A percentile compares a stretch with the other conserved stretches of the same genome.
phyloP scores from a whole-genome alignment of 495 filamentous ascomycete genomes.

The Penicillium canariense region DNA sequence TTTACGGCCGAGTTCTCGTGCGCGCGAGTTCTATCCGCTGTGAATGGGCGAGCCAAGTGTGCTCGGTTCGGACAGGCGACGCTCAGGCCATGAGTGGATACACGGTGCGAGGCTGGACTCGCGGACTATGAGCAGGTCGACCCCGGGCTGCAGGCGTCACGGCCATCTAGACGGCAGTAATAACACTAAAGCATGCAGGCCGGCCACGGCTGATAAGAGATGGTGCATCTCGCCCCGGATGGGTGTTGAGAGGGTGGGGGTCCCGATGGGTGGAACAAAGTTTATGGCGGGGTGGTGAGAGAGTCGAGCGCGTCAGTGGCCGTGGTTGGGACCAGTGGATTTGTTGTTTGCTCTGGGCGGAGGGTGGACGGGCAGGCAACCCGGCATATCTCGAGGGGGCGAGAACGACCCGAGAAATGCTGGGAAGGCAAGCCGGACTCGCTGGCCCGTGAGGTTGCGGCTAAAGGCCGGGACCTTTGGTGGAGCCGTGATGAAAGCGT shows the following conservation, averaged over 20 bases:
- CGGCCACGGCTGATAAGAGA: constrained; percentile 15
- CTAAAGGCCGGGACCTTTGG: neutral
- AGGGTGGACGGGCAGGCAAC: neutral
- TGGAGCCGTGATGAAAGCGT: constrained; percentile 17
- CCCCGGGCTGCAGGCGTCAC: constrained; percentile 14
- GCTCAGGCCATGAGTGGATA: constrained; percentile 25
- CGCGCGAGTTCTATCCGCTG: neutral
- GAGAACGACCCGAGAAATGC: constrained; percentile 5
- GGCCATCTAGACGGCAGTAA: constrained; percentile 1
- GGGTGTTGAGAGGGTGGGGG: constrained; percentile 2
- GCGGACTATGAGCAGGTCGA: constrained; percentile 9
- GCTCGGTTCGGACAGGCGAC: constrained; percentile 14
- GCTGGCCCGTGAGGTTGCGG: too few species aligned
- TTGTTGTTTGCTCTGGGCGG: too few species aligned
- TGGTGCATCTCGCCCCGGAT: neutral
- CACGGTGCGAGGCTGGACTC: constrained; percentile 16
- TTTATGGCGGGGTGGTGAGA: neutral
- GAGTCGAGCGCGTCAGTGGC: too few species aligned
- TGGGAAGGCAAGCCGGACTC: neutral
- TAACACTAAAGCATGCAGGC: constrained; percentile 7
- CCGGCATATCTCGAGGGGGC: neutral
- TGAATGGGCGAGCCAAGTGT: neutral
- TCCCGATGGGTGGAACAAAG: constrained; percentile 1
- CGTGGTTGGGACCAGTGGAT: too few species aligned
- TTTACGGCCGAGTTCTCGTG: neutral